A percentile compares a stretch with the other conserved stretches of the same genome.
Conservation (phyloP, 2,329 filamentous ascomycete species). For the Ciborinia camelliae region DNA sequence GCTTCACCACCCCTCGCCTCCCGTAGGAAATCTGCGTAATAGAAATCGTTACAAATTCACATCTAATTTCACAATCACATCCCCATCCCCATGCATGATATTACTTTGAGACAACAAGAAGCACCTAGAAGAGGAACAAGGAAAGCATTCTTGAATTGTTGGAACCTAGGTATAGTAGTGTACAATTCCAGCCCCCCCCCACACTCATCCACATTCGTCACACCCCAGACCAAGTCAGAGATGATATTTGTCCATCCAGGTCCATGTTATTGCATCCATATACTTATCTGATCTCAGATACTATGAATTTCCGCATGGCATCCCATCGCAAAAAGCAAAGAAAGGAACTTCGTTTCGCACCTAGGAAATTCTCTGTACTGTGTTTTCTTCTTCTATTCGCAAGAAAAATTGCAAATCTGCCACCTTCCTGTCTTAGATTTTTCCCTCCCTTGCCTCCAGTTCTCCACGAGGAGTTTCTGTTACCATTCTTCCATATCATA, state of each 20-base stretch:
- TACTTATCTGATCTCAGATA: no score
- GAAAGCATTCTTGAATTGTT: neutral
- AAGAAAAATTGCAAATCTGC: neutral
- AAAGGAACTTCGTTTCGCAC: neutral
- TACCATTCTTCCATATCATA: neutral
- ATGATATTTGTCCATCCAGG: neutral
- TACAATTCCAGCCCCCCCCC: neutral
- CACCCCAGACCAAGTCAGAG: neutral
- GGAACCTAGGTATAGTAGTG: neutral
- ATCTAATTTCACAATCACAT: neutral
- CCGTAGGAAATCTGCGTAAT: no score
- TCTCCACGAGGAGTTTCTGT: neutral
- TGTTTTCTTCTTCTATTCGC: neutral
- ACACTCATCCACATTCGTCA: no score
- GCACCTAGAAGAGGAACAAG: no score
- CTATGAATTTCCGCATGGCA: neutral
- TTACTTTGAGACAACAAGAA: neutral
- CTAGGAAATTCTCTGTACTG: neutral
- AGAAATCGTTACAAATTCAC: no score
- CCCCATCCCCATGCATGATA: neutral
- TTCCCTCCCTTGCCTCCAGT: neutral
- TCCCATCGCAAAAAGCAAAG: neutral
- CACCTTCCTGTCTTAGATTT: neutral
- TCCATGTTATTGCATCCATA: neutral
- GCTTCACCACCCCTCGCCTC: no score